Evolutionary conservation across 768 basidiomycete species (phyloP).

Genomic region (Pleurotus pulmonarius): DNA sequence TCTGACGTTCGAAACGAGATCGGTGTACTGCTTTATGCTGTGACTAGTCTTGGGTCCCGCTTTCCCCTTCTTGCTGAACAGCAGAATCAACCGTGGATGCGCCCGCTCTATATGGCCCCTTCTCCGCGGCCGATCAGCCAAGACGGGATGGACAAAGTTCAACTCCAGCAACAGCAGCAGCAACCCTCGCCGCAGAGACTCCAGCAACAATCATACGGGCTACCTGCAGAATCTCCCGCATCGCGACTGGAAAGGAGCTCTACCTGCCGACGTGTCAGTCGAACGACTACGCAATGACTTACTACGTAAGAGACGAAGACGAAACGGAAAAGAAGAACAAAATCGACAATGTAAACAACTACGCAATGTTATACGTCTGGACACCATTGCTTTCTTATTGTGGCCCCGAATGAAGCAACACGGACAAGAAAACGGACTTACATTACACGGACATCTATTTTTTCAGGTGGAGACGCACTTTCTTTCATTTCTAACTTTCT

Average conservation of each 20-base stretch:
- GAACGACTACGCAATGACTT: conserved; percentile 8
- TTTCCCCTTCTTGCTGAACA: conserved; percentile 53
- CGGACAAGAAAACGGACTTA: not conserved
- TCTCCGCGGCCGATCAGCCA: conserved; percentile 1
- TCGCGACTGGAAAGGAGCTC: conserved; percentile 6
- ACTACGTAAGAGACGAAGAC: not conserved
- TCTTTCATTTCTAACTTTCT: not conserved
- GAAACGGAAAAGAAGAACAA: not conserved
- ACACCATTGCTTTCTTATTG: not conserved
- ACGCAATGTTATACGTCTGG: not conserved
- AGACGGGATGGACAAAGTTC: not conserved
- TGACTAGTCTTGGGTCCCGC: conserved; percentile 54
- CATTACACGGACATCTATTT: not conserved
- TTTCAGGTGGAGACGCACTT: conserved; percentile 4
- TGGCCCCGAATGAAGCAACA: conserved; percentile 1
- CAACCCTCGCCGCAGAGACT: not conserved
- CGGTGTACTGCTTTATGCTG: conserved; percentile 55
- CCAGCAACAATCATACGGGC: not conserved
- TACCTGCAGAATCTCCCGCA: conserved; percentile 1
- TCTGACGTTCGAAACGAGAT: conserved; percentile 62
- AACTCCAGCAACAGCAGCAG: not conserved
- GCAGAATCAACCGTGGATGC: not conserved
- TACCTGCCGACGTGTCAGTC: conserved; percentile 5
- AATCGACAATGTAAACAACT: conserved; percentile 2
- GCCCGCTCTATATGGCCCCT: conserved; percentile 1